phyloP scores from a whole-genome alignment of 1,284 basidiomycete genomes.

The Pseudomicrostroma phylloplanum region DNA sequence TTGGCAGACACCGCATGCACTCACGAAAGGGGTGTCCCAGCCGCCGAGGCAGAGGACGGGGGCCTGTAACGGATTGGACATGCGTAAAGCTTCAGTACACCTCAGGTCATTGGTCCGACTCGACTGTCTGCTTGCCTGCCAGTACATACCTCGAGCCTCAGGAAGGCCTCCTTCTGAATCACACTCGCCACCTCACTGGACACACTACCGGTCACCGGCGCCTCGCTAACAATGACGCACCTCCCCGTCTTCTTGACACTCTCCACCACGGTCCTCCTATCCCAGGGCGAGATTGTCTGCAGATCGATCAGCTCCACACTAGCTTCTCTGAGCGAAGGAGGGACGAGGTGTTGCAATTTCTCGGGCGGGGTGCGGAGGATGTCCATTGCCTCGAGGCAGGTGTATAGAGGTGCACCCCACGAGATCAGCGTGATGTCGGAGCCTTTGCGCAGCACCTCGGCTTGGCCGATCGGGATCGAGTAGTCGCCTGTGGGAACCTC shows the following conservation, averaged over 20 bases:
- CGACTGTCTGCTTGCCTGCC: background rate
- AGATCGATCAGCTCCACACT: constrained; percentile 84
- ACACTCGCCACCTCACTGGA: constrained; percentile 39
- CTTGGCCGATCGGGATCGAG: constrained; percentile 68
- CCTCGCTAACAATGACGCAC: constrained; percentile 42
- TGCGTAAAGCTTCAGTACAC: background rate
- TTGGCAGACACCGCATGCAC: background rate
- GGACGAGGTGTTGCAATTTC: constrained; percentile 64
- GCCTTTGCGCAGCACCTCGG: constrained; percentile 69
- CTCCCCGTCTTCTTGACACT: constrained; percentile 37
- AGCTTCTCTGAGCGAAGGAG: constrained; percentile 63
- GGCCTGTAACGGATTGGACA: constrained; percentile 12
- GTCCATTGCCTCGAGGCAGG: constrained; percentile 72
- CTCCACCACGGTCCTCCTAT: constrained; percentile 58
- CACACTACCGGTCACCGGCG: constrained; percentile 35
- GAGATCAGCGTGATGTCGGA: constrained; percentile 78
- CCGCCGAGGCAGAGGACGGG: constrained; percentile 29
- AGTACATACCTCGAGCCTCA: constrained; percentile 24
- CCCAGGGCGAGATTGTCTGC: constrained; percentile 83
- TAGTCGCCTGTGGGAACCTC: constrained; percentile 86
- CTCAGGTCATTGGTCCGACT: background rate
- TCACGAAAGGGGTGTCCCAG: constrained; percentile 33
- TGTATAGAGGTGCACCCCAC: constrained; percentile 87
- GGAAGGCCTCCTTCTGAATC: constrained; percentile 36
- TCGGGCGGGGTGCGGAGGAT: constrained; percentile 65